These are phyloP conservation scores for Aspergillus phoenicis DNA, from an alignment of 2,329 filamentous ascomycete species.

Conservation along the genomic window DNA sequence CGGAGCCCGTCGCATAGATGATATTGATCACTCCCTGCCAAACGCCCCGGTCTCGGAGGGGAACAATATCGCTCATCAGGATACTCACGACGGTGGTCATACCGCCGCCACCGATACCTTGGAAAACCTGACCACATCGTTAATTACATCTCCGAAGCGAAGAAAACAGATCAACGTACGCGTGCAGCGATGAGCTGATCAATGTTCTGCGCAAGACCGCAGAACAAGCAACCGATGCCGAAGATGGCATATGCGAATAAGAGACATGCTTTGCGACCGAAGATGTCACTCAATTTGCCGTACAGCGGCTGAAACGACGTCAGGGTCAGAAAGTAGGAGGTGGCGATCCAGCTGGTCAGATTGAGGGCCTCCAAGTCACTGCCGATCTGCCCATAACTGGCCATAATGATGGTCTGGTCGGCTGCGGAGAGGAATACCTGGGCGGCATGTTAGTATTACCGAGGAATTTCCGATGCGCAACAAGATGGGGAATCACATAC, in stretches of 20 bases:
- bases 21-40: conserved; percentile 78
- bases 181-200: conserved; percentile 67
- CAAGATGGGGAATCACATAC: conserved; percentile 44
- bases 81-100: conserved; percentile 72
- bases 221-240: conserved; percentile 49
- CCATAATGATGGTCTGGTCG: conserved; percentile 76
- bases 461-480: conserved; percentile 9
- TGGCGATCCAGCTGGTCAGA: conserved; percentile 74
- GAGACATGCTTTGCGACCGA: conserved; percentile 58
- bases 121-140: conserved; percentile 48
- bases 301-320: conserved; percentile 73
- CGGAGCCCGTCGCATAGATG: conserved; percentile 68
- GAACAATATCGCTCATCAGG: conserved; percentile 70
- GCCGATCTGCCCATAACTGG: conserved; percentile 77
- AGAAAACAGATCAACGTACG: conserved; percentile 31
- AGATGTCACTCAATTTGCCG: conserved; percentile 63
- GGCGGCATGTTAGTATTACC: conserved; percentile 17
- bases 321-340: conserved; percentile 70
- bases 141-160: conserved; percentile 35
- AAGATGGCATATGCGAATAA: conserved; percentile 58
- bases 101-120: conserved; percentile 69
- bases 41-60: conserved; percentile 67
- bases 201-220: conserved; percentile 66
- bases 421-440: conserved; percentile 72
- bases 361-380: conserved; percentile 74